Evolutionary conservation across 768 basidiomycete genomes (phyloP).

Genomic region (Chalciporus pseudorubinellus): DNA sequence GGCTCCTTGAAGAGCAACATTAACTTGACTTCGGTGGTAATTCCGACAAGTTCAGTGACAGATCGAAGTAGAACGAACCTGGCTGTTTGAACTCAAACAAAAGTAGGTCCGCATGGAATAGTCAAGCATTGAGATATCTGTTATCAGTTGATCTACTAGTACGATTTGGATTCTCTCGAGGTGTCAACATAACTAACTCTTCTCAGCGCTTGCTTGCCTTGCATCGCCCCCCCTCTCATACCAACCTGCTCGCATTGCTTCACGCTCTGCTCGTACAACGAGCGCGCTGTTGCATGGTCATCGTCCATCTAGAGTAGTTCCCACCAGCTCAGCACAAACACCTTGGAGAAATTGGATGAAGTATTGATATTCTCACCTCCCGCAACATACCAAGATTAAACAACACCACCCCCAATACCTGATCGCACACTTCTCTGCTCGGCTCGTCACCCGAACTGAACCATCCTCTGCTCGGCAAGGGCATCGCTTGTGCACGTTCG

Average conservation of each 20-base stretch:
- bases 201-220: constrained; percentile 35
- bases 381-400: constrained; percentile 60
- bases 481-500: constrained; percentile 22
- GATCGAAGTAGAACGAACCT: no score
- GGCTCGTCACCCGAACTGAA: constrained; percentile 22
- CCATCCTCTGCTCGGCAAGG: constrained; percentile 20
- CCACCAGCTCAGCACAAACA: not conserved
- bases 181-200: constrained; percentile 18
- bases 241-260: constrained; percentile 31
- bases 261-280: constrained; percentile 32
- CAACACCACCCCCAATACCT: constrained; percentile 53
- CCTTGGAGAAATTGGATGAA: not conserved
- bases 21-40: no score
- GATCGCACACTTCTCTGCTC: constrained; percentile 45
- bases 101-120: no score
- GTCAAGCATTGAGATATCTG: no score
- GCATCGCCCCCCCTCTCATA: constrained; percentile 34
- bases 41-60: no score
- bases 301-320: constrained; percentile 30
- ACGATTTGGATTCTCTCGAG: not conserved
- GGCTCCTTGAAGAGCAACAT: no score
- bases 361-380: constrained; percentile 36
- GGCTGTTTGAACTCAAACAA: no score
- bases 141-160: no score
- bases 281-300: constrained; percentile 27